phyloP scores from a whole-genome alignment of 2,329 filamentous ascomycete genomes.

The Myriosclerotinia curreyana region DNA sequence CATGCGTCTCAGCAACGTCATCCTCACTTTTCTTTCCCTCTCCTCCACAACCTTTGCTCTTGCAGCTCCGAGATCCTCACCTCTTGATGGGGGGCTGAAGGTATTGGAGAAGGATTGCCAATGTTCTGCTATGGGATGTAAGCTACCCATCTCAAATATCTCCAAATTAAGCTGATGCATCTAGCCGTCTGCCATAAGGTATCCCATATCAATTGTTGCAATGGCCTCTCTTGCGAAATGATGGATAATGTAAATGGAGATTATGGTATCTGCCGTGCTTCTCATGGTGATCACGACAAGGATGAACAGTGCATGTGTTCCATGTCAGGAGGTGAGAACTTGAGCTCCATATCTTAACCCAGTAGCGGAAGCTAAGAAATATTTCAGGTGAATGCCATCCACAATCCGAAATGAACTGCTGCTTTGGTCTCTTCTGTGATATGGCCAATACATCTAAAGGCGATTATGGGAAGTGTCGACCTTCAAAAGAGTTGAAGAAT shows the following conservation, averaged over 20 bases:
- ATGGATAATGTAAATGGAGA: constrained; percentile 1
- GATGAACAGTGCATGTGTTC: constrained; percentile 4
- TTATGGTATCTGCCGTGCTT: constrained; percentile 2
- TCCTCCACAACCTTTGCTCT: neutral
- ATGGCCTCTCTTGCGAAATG: neutral
- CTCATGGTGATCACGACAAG: neutral
- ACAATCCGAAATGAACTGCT: neutral
- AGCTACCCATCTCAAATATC: neutral
- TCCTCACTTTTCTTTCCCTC: neutral
- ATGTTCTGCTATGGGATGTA: constrained; percentile 4
- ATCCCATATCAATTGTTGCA: constrained; percentile 5
- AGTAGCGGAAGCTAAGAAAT: neutral
- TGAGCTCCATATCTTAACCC: neutral
- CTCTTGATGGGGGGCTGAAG: neutral
- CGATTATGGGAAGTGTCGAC: neutral
- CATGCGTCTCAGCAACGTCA: neutral
- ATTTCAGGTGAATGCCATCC: neutral
- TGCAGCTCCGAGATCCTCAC: neutral
- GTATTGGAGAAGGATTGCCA: neutral
- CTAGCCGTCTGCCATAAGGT: neutral
- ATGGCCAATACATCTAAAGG: neutral
- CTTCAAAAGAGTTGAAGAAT: neutral
- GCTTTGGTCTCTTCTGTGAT: neutral
- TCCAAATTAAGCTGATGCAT: neutral
- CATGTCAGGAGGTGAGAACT: neutral